Evolutionary conservation across 495 filamentous ascomycete genomes (phyloP), one percentile per base, ranked within the genome.

Genomic region (Geoglossum glabrum): DNA sequence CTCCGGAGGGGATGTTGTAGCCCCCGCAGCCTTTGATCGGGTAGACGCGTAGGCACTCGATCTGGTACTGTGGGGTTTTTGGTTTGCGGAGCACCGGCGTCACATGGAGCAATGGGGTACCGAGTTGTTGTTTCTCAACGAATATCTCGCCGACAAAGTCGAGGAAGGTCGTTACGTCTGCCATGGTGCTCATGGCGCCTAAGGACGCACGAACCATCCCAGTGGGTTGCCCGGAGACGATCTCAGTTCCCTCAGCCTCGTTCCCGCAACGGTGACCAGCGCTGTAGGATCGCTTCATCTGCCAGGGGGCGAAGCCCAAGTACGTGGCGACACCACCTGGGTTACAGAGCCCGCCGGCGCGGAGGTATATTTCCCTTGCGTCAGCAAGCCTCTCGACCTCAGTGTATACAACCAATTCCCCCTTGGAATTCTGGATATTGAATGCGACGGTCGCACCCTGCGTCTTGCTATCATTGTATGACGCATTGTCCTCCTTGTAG

Each of bases 21-120:
- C 83, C 83, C 8, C 78, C 85, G 64, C 89, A 95, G 64, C 83
- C 87, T 69, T 95, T 95, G 68, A 95, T 90, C 0, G 89, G 89
- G 63, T 86, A 71, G 2, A 73, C 62, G 34, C 66, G 71, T 19
- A 72, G 57, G 43, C 62, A 67, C 45, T 71, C 68, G 36, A 71
- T 64, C 55, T 69, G 58, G 26, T 66, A 66, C 11, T 52, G 26
- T 28, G 40, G 40, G 4, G 40, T 45, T 19, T 21, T 45, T 3
- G 40, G 40, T 21, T 21, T 19, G 40, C 40, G 40, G 40, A 45
- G 40, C 17, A 45, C 40, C 3, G 40, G 40, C 3, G 40, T 45
- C 17, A 45, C 40, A 19, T 45, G 40, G n/a, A 45, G 17, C 3
- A 45, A 19, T 10, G 40, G 40, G 17, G 40, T 45, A 19, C 40